Conservation (phyloP, 2,329 filamentous ascomycete species). For the Cucurbitaria berberidis region DNA sequence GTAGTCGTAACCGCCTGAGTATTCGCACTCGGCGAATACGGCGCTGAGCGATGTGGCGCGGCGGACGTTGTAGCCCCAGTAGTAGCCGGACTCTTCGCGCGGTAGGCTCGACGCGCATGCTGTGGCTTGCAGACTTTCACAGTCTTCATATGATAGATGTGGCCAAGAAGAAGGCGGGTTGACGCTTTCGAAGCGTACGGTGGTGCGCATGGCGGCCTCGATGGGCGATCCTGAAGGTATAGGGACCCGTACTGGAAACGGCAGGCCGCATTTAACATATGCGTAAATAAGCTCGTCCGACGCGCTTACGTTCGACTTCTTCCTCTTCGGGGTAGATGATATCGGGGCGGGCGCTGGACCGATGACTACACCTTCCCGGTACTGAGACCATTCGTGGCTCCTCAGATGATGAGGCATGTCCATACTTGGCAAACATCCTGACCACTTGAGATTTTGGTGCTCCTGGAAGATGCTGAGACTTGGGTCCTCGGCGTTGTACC, state of each 20-base stretch:
- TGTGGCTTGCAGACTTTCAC: slow-evolving; percentile 53
- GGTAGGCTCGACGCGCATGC: slow-evolving; percentile 72
- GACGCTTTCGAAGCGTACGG: slow-evolving; percentile 66
- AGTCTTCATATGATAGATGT: slow-evolving; percentile 24
- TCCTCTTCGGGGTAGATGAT: slow-evolving; percentile 41
- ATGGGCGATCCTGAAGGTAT: slow-evolving; percentile 56
- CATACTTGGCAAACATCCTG: slow-evolving; percentile 75
- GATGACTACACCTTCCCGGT: slow-evolving; percentile 76
- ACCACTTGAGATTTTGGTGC: slow-evolving; percentile 77
- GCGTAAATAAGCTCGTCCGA: slow-evolving; percentile 33
- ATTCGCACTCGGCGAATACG: slow-evolving; percentile 78
- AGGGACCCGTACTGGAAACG: slow-evolving; percentile 58
- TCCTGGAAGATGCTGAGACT: slow-evolving; percentile 76
- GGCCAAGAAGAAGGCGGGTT: slow-evolving; percentile 47
- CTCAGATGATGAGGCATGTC: slow-evolving; percentile 87
- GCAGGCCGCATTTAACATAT: slow-evolving; percentile 59
- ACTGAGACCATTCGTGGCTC: slow-evolving; percentile 77
- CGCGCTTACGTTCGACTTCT: slow-evolving; percentile 51
- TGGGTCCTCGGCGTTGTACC: slow-evolving; percentile 25
- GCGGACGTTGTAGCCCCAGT: slow-evolving; percentile 82
- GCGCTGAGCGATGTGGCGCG: slow-evolving; percentile 69
- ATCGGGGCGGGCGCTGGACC: slow-evolving; percentile 22
- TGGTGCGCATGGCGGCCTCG: slow-evolving; percentile 74
- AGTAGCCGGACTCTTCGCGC: slow-evolving; percentile 78
- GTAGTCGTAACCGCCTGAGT: slow-evolving; percentile 79